Conservation (phyloP, 2,329 filamentous ascomycete genomes). For the Thyridium curvatum region DNA sequence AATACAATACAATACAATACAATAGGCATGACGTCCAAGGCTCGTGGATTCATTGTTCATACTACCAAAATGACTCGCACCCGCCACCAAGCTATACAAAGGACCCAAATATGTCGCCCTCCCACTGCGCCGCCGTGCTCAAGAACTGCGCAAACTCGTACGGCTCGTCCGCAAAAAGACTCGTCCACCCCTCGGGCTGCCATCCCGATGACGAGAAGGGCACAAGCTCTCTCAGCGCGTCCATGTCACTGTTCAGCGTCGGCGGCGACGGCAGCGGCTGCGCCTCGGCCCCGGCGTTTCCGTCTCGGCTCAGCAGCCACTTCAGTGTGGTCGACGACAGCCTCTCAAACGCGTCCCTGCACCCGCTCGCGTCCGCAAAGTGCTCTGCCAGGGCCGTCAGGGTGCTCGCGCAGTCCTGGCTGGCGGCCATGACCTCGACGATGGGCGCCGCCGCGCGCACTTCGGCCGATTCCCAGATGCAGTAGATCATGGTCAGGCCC, state of each 20-base stretch:
- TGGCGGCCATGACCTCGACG: conserved; percentile 14
- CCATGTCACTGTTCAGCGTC: conserved; percentile 8
- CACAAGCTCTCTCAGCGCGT: conserved; percentile 8
- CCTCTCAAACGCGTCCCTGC: conserved; percentile 19
- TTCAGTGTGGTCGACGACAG: conserved; percentile 20
- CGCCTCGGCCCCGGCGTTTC: conserved; percentile 1
- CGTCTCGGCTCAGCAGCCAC: conserved; percentile 11
- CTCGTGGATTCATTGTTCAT: too few relatives aligned
- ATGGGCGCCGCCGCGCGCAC: conserved; percentile 15
- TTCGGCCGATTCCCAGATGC: conserved; percentile 22
- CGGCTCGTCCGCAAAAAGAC: conserved; percentile 10
- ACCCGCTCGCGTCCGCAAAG: conserved; percentile 23
- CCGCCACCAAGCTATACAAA: too few relatives aligned
- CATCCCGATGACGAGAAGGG: conserved; percentile 8
- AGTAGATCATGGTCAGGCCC: conserved; percentile 21
- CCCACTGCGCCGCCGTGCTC: conserved; percentile 9
- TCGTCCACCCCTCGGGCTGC: conserved; percentile 8
- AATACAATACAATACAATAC: too few relatives aligned
- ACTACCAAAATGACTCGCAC: too few relatives aligned
- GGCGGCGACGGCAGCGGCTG: conserved; percentile 3
- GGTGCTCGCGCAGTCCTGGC: conserved; percentile 21
- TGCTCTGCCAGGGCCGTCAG: conserved; percentile 22
- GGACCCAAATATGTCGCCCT: neutral
- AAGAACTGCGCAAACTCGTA: conserved; percentile 11
- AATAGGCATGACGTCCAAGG: too few relatives aligned